Evolutionary conservation across 2,329 filamentous ascomycete genomes (phyloP), one percentile per base, ranked within the genome.

Genomic region (Corniculantispora saksenae): DNA sequence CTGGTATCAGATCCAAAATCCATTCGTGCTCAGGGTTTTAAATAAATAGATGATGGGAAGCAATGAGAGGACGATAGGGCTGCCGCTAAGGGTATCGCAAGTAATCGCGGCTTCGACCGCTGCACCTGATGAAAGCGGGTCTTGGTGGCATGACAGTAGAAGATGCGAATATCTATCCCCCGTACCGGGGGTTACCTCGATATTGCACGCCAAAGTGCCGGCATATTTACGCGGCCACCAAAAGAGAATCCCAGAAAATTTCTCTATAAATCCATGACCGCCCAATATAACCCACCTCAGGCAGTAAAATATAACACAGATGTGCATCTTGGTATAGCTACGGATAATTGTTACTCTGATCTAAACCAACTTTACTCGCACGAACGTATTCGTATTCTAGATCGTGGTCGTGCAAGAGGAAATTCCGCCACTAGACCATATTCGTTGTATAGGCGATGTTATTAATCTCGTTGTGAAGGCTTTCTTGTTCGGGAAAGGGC

Each of bases 121-220:
- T 63, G 38, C 60, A 63, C 60, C 50, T 63, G 60, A 63, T 63
- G 10, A 56, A 63, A 48, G n/a, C 56, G 51, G 5, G n/a, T 27
- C 25, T 48, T 38, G 40, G 60, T 55, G 51, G 51, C 7, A 6
- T 8, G 48, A 38, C n/a, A 35, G 60, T 17, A 47, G 60, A 9
- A 35, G 10, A 38, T 5, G 19, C 38, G 48, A 35, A 51, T 63
- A 63, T 38, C 50, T 63, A 3, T 48, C 19, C 51, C 38, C 50
- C 10, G 19, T n/a, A 27, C 15, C 51, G 48, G 60, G 59, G 60
- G 60, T 55, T 51, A 32, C 27, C 27, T 38, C 21, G 40, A 13
- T 21, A 25, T 40, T 12, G 12, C 12, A 35, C n/a, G 19, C 48
- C 59, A 54, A 54, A 35, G 23, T 15, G 40, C 51, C 27, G 51